Percentiles rank a stretch among this genome's conserved stretches.
These are phyloP conservation scores for Candolleomyces efflorescens DNA, from an alignment of 768 basidiomycete genomes.

Conservation along the genomic window DNA sequence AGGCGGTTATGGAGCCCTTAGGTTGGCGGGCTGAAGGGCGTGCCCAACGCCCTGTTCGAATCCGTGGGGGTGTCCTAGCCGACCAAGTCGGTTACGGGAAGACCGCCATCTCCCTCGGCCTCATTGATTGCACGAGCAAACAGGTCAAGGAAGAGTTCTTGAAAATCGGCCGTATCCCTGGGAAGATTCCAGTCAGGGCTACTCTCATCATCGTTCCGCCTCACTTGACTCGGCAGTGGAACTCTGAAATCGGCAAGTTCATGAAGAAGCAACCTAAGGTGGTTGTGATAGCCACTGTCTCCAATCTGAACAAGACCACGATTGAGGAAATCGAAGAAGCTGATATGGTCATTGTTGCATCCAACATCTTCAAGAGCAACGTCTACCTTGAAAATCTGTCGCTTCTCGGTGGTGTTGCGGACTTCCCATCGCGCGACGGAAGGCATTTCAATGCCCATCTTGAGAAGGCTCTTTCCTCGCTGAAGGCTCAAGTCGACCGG, in stretches of 20 bases:
- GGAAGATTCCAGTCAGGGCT: conserved; percentile 75
- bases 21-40: conserved; percentile 96
- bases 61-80: conserved; percentile 89
- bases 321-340: conserved; percentile 75
- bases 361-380: conserved; percentile 76
- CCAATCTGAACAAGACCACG: conserved; percentile 66
- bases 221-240: conserved; percentile 89
- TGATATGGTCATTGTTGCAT: conserved; percentile 83
- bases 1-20: conserved; percentile 79
- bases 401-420: conserved; percentile 60
- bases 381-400: conserved; percentile 77
- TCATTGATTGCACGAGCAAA: conserved; percentile 71
- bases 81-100: conserved; percentile 98
- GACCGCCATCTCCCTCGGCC: conserved; percentile 89
- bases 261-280: conserved; percentile 58
- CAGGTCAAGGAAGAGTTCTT: conserved; percentile 55
- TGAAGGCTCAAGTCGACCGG: conserved; percentile 64
- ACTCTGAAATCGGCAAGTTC: conserved; percentile 82
- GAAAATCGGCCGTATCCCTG: conserved; percentile 41
- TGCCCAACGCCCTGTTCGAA: conserved; percentile 66
- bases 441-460: conserved; percentile 88
- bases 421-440: conserved; percentile 73
- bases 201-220: conserved; percentile 86
- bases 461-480: conserved; percentile 50
- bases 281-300: conserved; percentile 61